phyloP scores from a whole-genome alignment of 495 filamentous ascomycete species.

The Daldinia vernicosa region DNA sequence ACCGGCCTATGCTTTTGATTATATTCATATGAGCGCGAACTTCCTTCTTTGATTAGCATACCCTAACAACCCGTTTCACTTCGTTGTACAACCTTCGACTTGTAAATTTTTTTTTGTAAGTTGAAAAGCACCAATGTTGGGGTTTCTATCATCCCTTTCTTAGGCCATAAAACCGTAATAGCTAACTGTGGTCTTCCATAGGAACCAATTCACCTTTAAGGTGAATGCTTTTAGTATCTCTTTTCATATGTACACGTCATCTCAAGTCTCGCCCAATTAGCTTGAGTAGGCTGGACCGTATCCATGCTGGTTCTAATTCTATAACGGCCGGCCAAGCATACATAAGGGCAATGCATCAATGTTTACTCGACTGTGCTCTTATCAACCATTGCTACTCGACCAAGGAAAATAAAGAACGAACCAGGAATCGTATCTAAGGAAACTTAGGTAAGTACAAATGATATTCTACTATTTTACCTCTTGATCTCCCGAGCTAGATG shows the following conservation, averaged over 20 bases:
- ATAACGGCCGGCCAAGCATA: conserved; percentile 11
- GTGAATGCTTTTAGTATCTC: conserved; percentile 1
- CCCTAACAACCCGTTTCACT: conserved; percentile 21
- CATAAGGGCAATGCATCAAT: conserved; percentile 5
- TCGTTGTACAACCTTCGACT: conserved; percentile 20
- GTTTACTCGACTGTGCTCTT: conserved; percentile 3
- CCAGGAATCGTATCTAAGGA: conserved; percentile 8
- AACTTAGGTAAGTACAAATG: conserved; percentile 34
- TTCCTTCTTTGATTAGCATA: conserved; percentile 22
- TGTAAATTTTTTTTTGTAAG: conserved; percentile 13
- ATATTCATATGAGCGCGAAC: conserved; percentile 25
- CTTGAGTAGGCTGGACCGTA: conserved; percentile 13
- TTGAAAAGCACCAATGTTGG: not conserved
- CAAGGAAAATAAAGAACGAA: conserved; percentile 1
- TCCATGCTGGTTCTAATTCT: conserved; percentile 13
- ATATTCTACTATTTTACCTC: conserved; percentile 4
- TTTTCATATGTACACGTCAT: conserved; percentile 9
- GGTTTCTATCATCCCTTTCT: not conserved
- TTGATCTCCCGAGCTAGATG: conserved; percentile 12
- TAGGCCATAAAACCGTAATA: not conserved
- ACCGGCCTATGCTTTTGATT: conserved; percentile 28
- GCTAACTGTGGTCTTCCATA: conserved; percentile 21
- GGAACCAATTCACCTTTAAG: conserved; percentile 9
- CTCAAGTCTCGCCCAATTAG: conserved; percentile 12
- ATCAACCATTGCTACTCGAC: not conserved